Percentiles rank a stretch among this genome's conserved stretches.
Conservation (phyloP, 176 grass and related monocot genomes). For the Alloteropsis semialata region DNA sequence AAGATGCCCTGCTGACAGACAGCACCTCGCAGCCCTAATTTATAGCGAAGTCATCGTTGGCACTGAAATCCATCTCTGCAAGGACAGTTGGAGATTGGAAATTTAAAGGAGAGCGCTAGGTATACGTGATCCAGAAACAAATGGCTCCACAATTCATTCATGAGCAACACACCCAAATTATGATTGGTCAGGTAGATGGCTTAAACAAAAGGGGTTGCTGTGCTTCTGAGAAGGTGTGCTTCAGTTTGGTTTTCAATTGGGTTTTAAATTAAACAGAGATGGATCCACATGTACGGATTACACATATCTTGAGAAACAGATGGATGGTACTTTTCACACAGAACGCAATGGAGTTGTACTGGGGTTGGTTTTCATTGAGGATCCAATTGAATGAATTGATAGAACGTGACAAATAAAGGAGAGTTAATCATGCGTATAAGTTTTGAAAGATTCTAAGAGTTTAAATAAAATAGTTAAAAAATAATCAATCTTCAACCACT, state of each 20-base stretch:
- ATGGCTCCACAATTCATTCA: background rate
- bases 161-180: background rate
- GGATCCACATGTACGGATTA: background rate
- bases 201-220: background rate
- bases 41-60: slow-evolving; percentile 3
- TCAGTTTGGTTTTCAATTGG: background rate
- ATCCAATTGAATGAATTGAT: background rate
- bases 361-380: background rate
- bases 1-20: slow-evolving; percentile 33
- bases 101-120: background rate
- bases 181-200: background rate
- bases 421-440: background rate
- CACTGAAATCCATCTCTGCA: slow-evolving; percentile 13
- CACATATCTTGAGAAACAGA: too few relatives aligned
- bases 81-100: slow-evolving; percentile 5
- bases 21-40: background rate
- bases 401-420: background rate
- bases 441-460: background rate
- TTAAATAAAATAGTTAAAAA: too few relatives aligned
- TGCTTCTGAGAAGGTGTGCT: background rate
- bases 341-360: background rate
- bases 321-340: background rate
- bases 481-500: background rate
- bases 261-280: background rate
- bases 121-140: background rate